Evolutionary conservation across 2,329 filamentous ascomycete species (phyloP), one percentile per base, ranked within the genome.

Genomic region (Penicillium oxalicum): DNA sequence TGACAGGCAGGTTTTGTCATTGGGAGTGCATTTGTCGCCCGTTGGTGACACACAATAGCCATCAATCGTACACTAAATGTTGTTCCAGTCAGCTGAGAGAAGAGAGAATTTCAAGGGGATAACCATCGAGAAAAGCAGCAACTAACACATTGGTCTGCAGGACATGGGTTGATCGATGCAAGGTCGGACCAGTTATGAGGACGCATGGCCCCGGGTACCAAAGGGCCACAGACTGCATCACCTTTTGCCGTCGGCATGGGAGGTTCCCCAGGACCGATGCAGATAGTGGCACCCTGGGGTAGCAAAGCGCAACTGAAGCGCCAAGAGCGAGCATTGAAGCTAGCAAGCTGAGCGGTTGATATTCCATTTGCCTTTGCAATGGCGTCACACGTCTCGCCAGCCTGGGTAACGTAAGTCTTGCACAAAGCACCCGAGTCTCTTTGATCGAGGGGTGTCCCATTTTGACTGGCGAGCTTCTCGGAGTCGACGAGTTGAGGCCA

Each of bases 161-260:
- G 26, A 37, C 57, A 59, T 5, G 52, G 50, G n/a, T 57, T 59
- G 24, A 59, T 40, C 1, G 42, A 47, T 18, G 36, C 43, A 3
- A 59, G 11, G 13, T 64, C 56, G 0, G 55, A 65, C n/a, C 64
- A 68, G 9, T 62, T 56, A 0, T 57, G 12, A 0, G 73, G 69
- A 9, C 55, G 40, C 8, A 54, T 42, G 0, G 73, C 75, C 0
- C 72, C 71, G 4, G 67, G 66, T 0, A 70, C 64, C 39, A 70
- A 64, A 1, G 77, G 77, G 0, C 77, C 77, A 55, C 77, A 77
- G 0, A 67, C 52, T 9, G 70, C 70, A 40, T 70, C 67, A 1
- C 58, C 27, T 2, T 73, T 52, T 1, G 61, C 48, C 1, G 67
- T 60, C 1, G 74, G 75, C 59, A 76, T 66, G 0, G 73, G 72